Conservation (phyloP, 2,329 filamentous ascomycete species). For the Malbranchea cinnamomea region DNA sequence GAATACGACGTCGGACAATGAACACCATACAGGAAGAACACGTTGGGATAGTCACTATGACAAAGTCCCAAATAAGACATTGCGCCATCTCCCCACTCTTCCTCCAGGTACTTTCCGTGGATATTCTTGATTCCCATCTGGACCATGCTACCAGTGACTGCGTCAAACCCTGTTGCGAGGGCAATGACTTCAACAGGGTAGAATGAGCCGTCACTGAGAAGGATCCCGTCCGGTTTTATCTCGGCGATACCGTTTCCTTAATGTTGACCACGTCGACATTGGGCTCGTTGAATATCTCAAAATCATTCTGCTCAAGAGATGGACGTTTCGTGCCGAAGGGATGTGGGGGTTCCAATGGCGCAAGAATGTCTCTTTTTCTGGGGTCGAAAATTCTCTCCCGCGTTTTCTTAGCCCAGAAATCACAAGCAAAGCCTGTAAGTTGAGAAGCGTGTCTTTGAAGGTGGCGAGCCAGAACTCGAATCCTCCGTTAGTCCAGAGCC, state of each 20-base stretch:
- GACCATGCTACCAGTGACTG: constrained; percentile 23
- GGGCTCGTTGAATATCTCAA: constrained; percentile 33
- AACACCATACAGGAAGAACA: constrained; percentile 39
- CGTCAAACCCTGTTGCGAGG: constrained; percentile 29
- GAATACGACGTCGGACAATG: constrained; percentile 41
- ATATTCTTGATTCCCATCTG: constrained; percentile 20
- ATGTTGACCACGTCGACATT: constrained; percentile 35
- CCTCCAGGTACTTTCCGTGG: constrained; percentile 16
- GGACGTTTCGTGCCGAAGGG: constrained; percentile 40
- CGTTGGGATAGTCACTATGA: constrained; percentile 28
- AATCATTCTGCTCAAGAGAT: constrained; percentile 36
- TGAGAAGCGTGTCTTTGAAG: constrained; percentile 37
- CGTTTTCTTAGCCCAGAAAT: constrained; percentile 41
- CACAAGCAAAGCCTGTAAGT: constrained; percentile 35
- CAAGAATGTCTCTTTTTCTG: constrained; percentile 36
- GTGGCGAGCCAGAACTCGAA: constrained; percentile 37
- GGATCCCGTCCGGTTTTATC: constrained; percentile 27
- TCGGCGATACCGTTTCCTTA: constrained; percentile 27
- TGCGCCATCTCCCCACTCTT: constrained; percentile 22
- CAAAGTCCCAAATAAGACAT: constrained; percentile 21
- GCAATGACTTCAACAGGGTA: constrained; percentile 26
- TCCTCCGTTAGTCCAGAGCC: constrained; percentile 37
- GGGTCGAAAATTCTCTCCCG: constrained; percentile 37
- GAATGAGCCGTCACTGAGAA: constrained; percentile 21
- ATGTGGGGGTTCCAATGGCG: constrained; percentile 38